These are phyloP conservation scores for Penicillium griseofulvum DNA, from an alignment of 2,329 filamentous ascomycete genomes.

Conservation along the genomic window DNA sequence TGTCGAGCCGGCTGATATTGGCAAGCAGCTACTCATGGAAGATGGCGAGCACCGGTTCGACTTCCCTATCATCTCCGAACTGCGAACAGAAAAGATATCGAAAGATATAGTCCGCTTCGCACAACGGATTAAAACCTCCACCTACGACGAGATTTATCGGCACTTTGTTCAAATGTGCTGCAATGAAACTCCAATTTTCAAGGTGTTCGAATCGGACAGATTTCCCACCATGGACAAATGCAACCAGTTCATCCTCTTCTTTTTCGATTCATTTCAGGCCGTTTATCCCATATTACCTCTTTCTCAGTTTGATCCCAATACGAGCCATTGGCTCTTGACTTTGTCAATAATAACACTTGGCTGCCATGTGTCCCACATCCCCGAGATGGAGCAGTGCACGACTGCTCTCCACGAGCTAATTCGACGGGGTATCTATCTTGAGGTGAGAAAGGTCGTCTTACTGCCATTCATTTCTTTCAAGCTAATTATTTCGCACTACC, in stretches of 20 bases:
- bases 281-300: conserved; percentile 43
- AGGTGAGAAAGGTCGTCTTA: conserved; percentile 24
- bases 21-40: conserved; percentile 10
- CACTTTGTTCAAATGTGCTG: conserved; percentile 35
- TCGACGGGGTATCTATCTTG: conserved; percentile 37
- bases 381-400: conserved; percentile 29
- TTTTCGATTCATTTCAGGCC: conserved; percentile 40
- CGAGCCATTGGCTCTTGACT: conserved; percentile 41
- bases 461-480: not conserved
- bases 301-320: conserved; percentile 37
- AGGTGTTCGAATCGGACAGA: conserved; percentile 29
- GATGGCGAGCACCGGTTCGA: conserved; percentile 16
- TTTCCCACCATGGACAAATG: conserved; percentile 31
- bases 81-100: conserved; percentile 15
- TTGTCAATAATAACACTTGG: conserved; percentile 43
- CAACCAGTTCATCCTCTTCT: conserved; percentile 35
- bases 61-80: conserved; percentile 25
- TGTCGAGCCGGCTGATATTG: conserved; percentile 8
- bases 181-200: conserved; percentile 29
- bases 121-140: conserved; percentile 22
- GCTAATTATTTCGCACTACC: not conserved
- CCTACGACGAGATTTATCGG: conserved; percentile 30
- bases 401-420: conserved; percentile 44
- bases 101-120: conserved; percentile 9
- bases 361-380: conserved; percentile 33